Evolutionary conservation across 768 basidiomycete species (phyloP), one percentile per base, ranked within the genome.

Genomic region (Tubosaeta sp.): DNA sequence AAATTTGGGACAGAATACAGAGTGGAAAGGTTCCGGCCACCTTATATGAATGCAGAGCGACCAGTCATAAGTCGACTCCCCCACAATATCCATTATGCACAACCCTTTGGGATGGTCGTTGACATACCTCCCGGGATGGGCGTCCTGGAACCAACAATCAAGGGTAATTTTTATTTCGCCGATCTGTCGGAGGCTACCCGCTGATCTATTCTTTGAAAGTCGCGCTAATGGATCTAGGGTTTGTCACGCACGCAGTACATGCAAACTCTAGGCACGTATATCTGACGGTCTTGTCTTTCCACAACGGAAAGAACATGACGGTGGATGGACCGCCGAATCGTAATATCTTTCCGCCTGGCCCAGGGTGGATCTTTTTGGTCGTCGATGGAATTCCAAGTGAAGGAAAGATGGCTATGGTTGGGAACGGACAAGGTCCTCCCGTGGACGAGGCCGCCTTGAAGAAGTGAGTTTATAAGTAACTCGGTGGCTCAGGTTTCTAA

Each of bases 1-100:
- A 73, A 74, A 63, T 94, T 88, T 64, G 83, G 85, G 29, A 92
- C 91, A 16, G 91, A 95, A 66, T 95, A 95, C 65, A 77, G 91
- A 46, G 87, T 92, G 31, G 94, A 97, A 65, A 84, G 86, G 78
- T 75, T 95, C 57, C 77, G 76, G 48, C 95, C 95, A 0, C 86
- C 88, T 26, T 98, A 95, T 64, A 83, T 89, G 82, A 65, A 68
- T 25, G 69, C 68, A 59, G 63, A 76, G 12, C 78, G 91, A 32
- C 93, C 88, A 6, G 63, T 69, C 44, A 74, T 86, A 32, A 41
- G 64, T 5, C 59, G 55, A 17, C 53, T 60, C 12, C 67, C 78
- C 1, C 59, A 64, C 29, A 65, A 59, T 33, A 60, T 88, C 14
- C 61, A 65, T 6, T 82, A 81, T 65, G 74, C 76, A 53, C 59